Evolutionary conservation across 2,329 filamentous ascomycete genomes (phyloP).

Genomic region (Colletotrichum sojae): DNA sequence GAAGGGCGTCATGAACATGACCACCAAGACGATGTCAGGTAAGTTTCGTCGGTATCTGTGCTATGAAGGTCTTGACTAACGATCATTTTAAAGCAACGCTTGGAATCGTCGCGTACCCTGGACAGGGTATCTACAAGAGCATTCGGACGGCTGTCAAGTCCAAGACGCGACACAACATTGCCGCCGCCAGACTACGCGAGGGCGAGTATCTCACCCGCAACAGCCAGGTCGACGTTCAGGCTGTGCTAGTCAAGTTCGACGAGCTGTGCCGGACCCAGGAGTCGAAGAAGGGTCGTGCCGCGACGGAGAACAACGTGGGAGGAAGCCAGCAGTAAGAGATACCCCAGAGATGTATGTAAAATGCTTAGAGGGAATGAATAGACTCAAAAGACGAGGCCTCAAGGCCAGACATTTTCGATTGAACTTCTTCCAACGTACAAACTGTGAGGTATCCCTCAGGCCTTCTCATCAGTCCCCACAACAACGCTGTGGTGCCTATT

Average conservation of each 20-base stretch:
- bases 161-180: slow-evolving; percentile 30
- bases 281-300: background rate
- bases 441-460: too few species aligned
- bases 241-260: slow-evolving; percentile 17
- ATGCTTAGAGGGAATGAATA: too few species aligned
- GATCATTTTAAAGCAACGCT: slow-evolving; percentile 28
- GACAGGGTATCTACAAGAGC: slow-evolving; percentile 42
- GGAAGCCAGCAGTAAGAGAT: slow-evolving; percentile 17
- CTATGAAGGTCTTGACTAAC: background rate
- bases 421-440: too few species aligned
- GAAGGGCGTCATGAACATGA: slow-evolving; percentile 53
- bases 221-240: background rate
- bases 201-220: slow-evolving; percentile 37
- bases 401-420: background rate
- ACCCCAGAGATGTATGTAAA: background rate
- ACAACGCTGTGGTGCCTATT: too few species aligned
- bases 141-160: slow-evolving; percentile 38
- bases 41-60: background rate
- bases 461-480: too few species aligned
- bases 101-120: slow-evolving; percentile 43
- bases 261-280: background rate
- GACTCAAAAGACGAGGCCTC: too few species aligned
- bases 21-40: slow-evolving; percentile 43
- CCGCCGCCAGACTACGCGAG: slow-evolving; percentile 14
- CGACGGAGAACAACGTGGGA: background rate